These are phyloP conservation scores for Arthrobotrys iridis DNA, from an alignment of 2,329 filamentous ascomycete species.

Conservation along the genomic window DNA sequence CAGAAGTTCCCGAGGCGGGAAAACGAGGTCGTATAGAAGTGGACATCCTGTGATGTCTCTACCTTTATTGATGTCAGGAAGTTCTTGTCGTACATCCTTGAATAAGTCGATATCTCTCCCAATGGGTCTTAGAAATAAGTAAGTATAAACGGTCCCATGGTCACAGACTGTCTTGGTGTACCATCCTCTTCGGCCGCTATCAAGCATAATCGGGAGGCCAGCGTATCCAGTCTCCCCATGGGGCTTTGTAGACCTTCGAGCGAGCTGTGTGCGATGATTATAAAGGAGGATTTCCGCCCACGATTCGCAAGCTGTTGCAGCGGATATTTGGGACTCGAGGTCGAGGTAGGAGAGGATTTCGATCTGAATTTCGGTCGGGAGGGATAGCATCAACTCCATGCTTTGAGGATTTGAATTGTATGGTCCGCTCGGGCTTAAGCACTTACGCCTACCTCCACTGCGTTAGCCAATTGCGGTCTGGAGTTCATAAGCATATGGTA, in stretches of 20 bases:
- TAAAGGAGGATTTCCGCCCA: not conserved
- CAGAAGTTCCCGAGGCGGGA: not conserved
- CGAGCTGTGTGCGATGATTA: not conserved
- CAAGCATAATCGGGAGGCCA: not conserved
- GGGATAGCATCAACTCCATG: not conserved
- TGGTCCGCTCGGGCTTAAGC: too few relatives aligned
- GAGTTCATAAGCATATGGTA: too few relatives aligned
- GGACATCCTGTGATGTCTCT: constrained; percentile 10
- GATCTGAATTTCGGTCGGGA: constrained; percentile 4
- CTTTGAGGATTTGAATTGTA: not conserved
- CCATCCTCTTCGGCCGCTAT: not conserved
- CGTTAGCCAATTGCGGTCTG: too few relatives aligned
- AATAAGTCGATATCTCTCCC: not conserved
- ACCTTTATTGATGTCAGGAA: not conserved
- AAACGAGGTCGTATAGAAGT: constrained; percentile 5
- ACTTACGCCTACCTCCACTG: too few relatives aligned
- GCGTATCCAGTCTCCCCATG: not conserved
- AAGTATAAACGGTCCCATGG: not conserved
- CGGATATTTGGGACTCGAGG: not conserved
- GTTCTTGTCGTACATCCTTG: not conserved
- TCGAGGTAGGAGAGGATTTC: constrained; percentile 13
- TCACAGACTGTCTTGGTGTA: not conserved
- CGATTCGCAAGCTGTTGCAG: not conserved
- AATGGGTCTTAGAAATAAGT: not conserved
- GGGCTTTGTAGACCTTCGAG: not conserved